Evolutionary conservation across 176 grass and related monocot genomes (phyloP).

Genomic region (Puccinellia tenuiflora): DNA sequence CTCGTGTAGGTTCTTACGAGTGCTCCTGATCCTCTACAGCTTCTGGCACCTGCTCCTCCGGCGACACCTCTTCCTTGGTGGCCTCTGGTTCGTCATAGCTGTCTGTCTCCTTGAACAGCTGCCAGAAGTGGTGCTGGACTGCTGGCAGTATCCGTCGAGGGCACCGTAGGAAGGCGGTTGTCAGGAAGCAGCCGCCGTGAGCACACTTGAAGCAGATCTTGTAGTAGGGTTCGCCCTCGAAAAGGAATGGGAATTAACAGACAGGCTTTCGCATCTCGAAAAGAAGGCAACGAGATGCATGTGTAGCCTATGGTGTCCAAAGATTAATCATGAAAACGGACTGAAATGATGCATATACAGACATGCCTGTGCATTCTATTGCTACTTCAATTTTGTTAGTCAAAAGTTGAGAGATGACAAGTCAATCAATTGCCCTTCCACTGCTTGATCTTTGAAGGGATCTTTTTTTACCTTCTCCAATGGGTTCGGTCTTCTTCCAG

Average conservation of each 20-base stretch:
- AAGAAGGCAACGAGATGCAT: background rate
- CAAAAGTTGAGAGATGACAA: background rate
- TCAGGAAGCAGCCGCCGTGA: conserved; percentile 49
- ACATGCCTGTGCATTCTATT: background rate
- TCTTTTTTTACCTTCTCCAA: conserved; percentile 50
- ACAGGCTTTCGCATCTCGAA: background rate
- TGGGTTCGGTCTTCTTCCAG: conserved; percentile 63
- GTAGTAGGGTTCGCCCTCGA: conserved; percentile 48
- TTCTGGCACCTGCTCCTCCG: background rate
- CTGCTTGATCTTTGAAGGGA: background rate
- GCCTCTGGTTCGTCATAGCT: conserved; percentile 35
- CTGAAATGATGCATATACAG: background rate
- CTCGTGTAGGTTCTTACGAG: background rate
- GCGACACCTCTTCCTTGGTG: background rate
- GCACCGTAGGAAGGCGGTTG: conserved; percentile 41
- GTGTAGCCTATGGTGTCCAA: background rate
- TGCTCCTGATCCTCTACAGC: background rate
- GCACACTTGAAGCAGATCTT: conserved; percentile 74
- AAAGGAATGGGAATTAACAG: background rate
- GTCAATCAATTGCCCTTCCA: background rate
- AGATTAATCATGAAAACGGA: background rate
- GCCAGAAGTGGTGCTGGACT: conserved; percentile 71
- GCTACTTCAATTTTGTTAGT: background rate
- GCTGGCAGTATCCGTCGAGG: conserved; percentile 71
- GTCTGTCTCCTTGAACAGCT: conserved; percentile 80